Conservation (phyloP, 2,329 filamentous ascomycete species). For the Thelonectria discophora region DNA sequence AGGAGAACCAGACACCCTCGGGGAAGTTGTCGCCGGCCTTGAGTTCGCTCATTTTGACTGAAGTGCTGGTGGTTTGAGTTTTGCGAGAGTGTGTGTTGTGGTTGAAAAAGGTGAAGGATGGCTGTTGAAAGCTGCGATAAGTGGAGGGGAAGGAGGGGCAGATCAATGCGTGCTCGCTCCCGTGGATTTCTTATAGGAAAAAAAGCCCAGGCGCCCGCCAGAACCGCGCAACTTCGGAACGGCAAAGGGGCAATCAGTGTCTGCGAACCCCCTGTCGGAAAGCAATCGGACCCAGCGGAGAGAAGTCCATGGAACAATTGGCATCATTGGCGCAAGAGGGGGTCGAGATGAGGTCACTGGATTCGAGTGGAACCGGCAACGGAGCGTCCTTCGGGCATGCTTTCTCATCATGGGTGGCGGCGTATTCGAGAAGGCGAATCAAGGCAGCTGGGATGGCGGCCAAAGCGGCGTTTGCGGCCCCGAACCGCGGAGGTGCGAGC, state of each 20-base stretch:
- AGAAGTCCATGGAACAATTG: constrained; percentile 34
- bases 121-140: constrained; percentile 11
- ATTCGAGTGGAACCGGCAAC: constrained; percentile 34
- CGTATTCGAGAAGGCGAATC: constrained; percentile 17
- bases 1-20: constrained; percentile 81
- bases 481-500: constrained; percentile 16
- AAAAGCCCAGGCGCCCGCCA: constrained; percentile 4
- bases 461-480: background rate
- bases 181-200: constrained; percentile 12
- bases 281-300: constrained; percentile 34
- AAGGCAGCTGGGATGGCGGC: constrained; percentile 35
- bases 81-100: background rate
- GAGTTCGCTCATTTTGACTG: constrained; percentile 65
- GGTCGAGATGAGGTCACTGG: constrained; percentile 39
- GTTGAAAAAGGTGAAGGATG: constrained; percentile 12
- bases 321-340: constrained; percentile 34
- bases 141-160: constrained; percentile 19
- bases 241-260: background rate
- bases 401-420: constrained; percentile 13
- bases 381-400: constrained; percentile 16
- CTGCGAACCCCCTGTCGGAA: constrained; percentile 32
- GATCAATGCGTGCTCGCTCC: constrained; percentile 8
- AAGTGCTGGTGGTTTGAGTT: constrained; percentile 6
- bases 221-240: constrained; percentile 15
- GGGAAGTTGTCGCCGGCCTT: constrained; percentile 87